Conservation (phyloP, 305 asterid genomes). For the Fraxinus ornus region DNA sequence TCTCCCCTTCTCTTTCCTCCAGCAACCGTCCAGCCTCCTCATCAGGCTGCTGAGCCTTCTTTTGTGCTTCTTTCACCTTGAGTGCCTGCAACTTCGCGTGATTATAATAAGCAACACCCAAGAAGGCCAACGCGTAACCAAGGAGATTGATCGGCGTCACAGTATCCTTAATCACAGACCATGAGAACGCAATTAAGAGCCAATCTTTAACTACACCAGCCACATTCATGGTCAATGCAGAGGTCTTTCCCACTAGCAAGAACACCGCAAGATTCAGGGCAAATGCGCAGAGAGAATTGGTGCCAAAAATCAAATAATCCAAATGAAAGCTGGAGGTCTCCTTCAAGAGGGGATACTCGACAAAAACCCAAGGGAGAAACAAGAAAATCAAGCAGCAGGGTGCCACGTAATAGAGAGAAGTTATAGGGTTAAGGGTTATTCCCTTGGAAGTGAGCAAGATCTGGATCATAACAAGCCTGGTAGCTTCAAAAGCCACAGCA, state of each 20-base stretch:
- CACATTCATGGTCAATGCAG: constrained; percentile 65
- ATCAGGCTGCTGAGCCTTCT: constrained; percentile 44
- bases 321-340: constrained; percentile 52
- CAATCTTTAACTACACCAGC: constrained; percentile 68
- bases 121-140: constrained; percentile 55
- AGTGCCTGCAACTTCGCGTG: constrained; percentile 53
- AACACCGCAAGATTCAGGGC: constrained; percentile 59
- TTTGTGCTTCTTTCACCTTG: constrained; percentile 58
- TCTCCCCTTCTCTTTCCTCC: constrained; percentile 42
- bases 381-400: constrained; percentile 55
- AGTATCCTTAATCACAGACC: constrained; percentile 65
- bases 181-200: constrained; percentile 57
- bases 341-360: constrained; percentile 49
- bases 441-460: constrained; percentile 51
- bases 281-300: constrained; percentile 53
- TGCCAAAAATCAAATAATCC: constrained; percentile 51
- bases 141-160: constrained; percentile 54
- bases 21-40: constrained; percentile 52
- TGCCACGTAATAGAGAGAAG: constrained; percentile 55
- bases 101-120: constrained; percentile 59
- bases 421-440: constrained; percentile 51
- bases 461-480: constrained; percentile 57
- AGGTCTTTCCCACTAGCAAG: constrained; percentile 59
- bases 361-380: constrained; percentile 48
- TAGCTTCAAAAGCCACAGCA: constrained; percentile 57